Evolutionary conservation across 1,284 basidiomycete genomes (phyloP).

Genomic region (Leccinum pachyderme): DNA sequence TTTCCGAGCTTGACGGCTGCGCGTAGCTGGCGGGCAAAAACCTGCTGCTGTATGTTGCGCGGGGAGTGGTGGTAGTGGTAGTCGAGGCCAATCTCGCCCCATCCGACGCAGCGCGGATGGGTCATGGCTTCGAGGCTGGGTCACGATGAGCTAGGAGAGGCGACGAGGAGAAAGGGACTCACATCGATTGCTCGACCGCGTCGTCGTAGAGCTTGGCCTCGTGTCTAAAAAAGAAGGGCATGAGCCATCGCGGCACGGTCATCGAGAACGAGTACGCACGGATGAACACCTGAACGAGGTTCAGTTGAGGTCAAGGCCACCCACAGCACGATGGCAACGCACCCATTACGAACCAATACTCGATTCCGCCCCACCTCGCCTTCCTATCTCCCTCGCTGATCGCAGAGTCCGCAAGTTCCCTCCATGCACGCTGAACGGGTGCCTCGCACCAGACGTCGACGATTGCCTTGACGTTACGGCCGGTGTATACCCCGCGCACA

Average conservation of each 20-base stretch:
- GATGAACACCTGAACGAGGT: slow-evolving; percentile 59
- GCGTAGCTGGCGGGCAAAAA: slow-evolving; percentile 66
- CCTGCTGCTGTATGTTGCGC: slow-evolving; percentile 58
- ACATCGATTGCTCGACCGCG: slow-evolving; percentile 68
- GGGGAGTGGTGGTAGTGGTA: slow-evolving; percentile 81
- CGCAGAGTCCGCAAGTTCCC: slow-evolving; percentile 71
- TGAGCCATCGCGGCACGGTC: neutral
- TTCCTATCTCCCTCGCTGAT: slow-evolving; percentile 46
- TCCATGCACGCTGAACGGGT: slow-evolving; percentile 59
- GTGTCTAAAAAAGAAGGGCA: slow-evolving; percentile 45
- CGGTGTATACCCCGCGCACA: slow-evolving; percentile 57
- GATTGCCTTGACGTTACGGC: slow-evolving; percentile 57
- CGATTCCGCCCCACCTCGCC: slow-evolving; percentile 57
- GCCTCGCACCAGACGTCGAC: slow-evolving; percentile 86
- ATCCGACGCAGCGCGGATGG: slow-evolving; percentile 78
- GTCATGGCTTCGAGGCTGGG: slow-evolving; percentile 67
- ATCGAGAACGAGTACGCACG: slow-evolving; percentile 43
- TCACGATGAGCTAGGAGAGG: neutral
- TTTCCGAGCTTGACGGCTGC: slow-evolving; percentile 67
- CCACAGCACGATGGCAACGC: slow-evolving; percentile 25
- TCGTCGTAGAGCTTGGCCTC: slow-evolving; percentile 69
- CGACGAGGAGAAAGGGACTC: slow-evolving; percentile 24
- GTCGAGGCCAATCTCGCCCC: slow-evolving; percentile 84
- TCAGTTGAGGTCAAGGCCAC: neutral
- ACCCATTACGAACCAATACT: slow-evolving; percentile 80